Percentiles rank a stretch among this genome's conserved stretches.
Evolutionary conservation across 164 flowering plant genomes (phyloP).

Genomic region (Magnolia sinica): DNA sequence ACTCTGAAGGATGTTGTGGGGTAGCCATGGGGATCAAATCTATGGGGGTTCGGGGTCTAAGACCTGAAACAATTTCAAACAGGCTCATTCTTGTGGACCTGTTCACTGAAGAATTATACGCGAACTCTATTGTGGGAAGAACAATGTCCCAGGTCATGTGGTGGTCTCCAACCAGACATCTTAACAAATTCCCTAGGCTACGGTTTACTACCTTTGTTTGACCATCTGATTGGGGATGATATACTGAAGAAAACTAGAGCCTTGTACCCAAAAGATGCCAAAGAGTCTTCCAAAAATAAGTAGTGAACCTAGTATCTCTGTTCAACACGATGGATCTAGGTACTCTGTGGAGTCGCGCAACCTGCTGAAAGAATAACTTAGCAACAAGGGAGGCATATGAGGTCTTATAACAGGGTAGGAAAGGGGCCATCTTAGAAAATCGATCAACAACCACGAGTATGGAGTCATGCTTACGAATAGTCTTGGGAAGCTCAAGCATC

Average conservation of each 20-base stretch:
- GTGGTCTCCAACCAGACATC: background rate
- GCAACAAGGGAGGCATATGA: background rate
- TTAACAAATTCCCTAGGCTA: background rate
- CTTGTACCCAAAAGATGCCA: background rate
- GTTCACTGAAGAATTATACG: background rate
- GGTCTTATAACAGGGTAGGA: background rate
- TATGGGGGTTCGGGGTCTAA: background rate
- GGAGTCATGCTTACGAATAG: background rate
- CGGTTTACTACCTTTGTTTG: background rate
- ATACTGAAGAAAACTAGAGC: background rate
- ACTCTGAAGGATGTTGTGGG: too few species aligned
- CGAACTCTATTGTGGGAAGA: background rate
- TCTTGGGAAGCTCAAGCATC: background rate
- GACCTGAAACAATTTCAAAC: background rate
- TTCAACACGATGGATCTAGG: background rate
- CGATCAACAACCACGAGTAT: background rate
- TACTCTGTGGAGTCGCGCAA: background rate
- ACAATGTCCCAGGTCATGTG: background rate
- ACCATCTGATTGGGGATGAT: background rate
- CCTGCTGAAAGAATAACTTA: background rate
- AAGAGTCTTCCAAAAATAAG: background rate
- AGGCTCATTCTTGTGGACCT: background rate
- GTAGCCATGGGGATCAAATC: background rate
- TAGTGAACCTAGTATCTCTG: background rate
- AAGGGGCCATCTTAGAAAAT: slow-evolving; percentile 7